phyloP scores from a whole-genome alignment of 2,329 filamentous ascomycete genomes.

The Didymella segeticola region DNA sequence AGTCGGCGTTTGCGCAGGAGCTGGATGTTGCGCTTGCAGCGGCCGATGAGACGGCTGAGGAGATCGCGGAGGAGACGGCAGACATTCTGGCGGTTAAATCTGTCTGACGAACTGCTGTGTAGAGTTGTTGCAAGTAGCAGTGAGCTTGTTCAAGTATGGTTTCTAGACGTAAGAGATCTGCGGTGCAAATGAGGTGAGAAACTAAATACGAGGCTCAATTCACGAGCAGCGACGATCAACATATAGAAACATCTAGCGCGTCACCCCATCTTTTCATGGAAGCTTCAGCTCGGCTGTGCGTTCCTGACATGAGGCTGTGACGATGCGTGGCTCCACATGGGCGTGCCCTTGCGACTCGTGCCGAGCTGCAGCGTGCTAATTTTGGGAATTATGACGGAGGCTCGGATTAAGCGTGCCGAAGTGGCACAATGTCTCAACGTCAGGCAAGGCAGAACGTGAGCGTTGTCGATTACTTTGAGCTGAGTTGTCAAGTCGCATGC shows the following conservation, averaged over 20 bases:
- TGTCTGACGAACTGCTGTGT: too few species aligned
- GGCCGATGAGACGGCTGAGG: constrained; percentile 25
- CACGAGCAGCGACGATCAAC: constrained; percentile 8
- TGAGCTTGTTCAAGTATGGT: background rate
- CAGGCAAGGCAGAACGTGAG: background rate
- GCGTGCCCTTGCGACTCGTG: constrained; percentile 2
- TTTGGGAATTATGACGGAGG: constrained; percentile 6
- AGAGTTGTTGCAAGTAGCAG: background rate
- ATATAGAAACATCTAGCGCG: background rate
- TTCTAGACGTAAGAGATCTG: background rate
- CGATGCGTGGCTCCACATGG: constrained; percentile 19
- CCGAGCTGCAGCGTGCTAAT: constrained; percentile 14
- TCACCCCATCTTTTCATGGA: constrained; percentile 7
- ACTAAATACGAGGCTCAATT: constrained; percentile 8
- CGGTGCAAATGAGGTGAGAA: background rate
- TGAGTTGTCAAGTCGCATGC: background rate
- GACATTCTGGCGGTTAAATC: constrained; percentile 21
- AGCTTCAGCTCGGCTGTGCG: background rate
- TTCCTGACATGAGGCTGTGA: constrained; percentile 14
- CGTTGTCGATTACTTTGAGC: background rate
- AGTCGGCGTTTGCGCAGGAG: constrained; percentile 34
- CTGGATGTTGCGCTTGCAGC: constrained; percentile 21
- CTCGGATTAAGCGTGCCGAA: constrained; percentile 14
- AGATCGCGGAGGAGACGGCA: constrained; percentile 7
- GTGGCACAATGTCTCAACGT: constrained; percentile 9